Evolutionary conservation across 163 green algal species (phyloP).

Genomic region (Scenedesmus sp.): DNA sequence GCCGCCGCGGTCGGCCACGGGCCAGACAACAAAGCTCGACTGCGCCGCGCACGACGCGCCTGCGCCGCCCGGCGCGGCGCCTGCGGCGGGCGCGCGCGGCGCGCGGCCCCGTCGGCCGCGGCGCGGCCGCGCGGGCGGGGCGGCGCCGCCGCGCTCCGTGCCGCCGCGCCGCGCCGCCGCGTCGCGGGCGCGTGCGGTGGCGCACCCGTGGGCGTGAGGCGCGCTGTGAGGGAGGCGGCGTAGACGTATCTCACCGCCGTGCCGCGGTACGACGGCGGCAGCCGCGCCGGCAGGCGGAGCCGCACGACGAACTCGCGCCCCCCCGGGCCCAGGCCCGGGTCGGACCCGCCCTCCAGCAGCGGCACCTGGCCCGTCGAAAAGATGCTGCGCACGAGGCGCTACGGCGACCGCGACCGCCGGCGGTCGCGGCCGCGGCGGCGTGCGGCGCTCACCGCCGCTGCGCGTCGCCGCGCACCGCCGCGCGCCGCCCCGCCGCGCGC

Average conservation of each 20-base stretch:
- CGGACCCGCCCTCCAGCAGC: conserved; percentile 12
- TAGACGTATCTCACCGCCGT: conserved; percentile 53
- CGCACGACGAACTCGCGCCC: conserved; percentile 19
- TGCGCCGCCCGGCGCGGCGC: too few relatives aligned
- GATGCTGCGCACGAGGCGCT: conserved; percentile 42
- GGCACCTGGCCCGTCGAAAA: conserved; percentile 35
- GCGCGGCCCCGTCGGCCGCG: too few relatives aligned
- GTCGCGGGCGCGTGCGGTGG: too few relatives aligned
- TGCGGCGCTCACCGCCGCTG: background rate
- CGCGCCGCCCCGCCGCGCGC: too few relatives aligned
- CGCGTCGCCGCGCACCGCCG: too few relatives aligned
- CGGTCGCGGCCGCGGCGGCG: background rate
- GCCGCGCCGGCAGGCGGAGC: conserved; percentile 46
- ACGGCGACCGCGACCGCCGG: background rate
- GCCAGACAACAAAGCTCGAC: conserved; percentile 38
- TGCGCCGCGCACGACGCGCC: conserved; percentile 20
- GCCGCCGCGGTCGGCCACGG: conserved; percentile 23
- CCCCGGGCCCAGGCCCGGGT: background rate
- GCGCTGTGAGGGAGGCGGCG: too few relatives aligned
- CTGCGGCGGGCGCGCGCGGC: too few relatives aligned
- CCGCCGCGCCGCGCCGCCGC: too few relatives aligned
- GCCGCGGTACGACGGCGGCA: conserved; percentile 59
- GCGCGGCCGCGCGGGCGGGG: too few relatives aligned
- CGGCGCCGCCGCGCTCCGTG: too few relatives aligned
- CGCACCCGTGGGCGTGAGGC: too few relatives aligned